Evolutionary conservation across 2,329 filamentous ascomycete species (phyloP).

Genomic region (Cryphonectria parasitica): DNA sequence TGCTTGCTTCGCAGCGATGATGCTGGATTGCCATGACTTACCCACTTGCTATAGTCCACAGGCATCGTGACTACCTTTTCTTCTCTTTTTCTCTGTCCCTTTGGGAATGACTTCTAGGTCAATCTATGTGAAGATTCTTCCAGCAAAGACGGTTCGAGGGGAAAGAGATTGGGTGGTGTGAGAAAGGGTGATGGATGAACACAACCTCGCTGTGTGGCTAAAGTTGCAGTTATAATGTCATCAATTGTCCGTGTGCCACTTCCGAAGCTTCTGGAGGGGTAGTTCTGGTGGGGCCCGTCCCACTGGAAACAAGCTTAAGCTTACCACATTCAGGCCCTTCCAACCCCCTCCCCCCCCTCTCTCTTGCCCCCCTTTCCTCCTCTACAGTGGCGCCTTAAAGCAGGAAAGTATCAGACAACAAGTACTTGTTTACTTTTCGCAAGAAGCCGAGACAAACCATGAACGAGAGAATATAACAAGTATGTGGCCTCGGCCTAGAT

Average conservation of each 20-base stretch:
- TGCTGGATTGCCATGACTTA: conserved; percentile 38
- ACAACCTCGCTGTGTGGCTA: background rate
- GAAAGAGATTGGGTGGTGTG: background rate
- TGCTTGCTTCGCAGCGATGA: conserved; percentile 11
- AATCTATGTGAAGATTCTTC: background rate
- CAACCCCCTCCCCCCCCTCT: no score
- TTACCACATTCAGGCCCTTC: background rate
- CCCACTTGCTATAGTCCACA: conserved; percentile 68
- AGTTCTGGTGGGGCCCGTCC: conserved; percentile 7
- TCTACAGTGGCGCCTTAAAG: no score
- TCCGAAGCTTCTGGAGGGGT: conserved; percentile 16
- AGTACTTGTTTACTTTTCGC: background rate
- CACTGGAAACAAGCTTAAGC: background rate
- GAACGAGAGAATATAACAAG: background rate
- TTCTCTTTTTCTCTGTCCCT: no score
- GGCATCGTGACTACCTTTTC: conserved; percentile 43
- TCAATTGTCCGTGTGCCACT: background rate
- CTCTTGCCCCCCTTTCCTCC: no score
- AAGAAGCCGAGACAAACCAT: background rate
- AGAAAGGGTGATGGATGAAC: background rate
- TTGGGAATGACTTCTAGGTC: no score
- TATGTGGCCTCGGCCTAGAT: background rate
- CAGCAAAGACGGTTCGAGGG: background rate
- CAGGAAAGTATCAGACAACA: no score
- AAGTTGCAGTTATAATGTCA: background rate